These are phyloP conservation scores for Fragilariopsis cylindrus DNA, from an alignment of 108 stramenopile species.

Conservation along the genomic window DNA sequence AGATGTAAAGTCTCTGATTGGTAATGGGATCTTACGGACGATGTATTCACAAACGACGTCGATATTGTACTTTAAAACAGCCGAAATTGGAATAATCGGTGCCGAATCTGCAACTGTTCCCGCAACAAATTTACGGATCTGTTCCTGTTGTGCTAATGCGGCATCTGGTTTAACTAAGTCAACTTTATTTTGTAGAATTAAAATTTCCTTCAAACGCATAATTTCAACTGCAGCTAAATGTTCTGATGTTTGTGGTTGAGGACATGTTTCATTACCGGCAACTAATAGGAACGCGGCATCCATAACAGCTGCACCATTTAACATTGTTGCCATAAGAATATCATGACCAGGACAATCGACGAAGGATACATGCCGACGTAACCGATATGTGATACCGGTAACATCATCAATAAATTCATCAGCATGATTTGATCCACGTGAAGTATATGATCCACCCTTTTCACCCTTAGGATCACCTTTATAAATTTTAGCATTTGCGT, in stretches of 20 bases:
- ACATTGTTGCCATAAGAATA: conserved; percentile 99
- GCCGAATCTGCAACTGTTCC: conserved; percentile 97
- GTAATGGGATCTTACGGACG: conserved; percentile 94
- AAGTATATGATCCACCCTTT: conserved; percentile 82
- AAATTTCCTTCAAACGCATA: conserved; percentile 97
- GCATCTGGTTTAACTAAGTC: conserved; percentile 99
- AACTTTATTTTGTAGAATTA: conserved; percentile 99
- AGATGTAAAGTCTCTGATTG: conserved; percentile 92
- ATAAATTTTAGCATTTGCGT: conserved; percentile 99
- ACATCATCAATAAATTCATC: conserved; percentile 92
- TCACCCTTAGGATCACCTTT: conserved; percentile 77
- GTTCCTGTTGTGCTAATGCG: conserved; percentile 96
- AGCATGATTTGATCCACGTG: conserved; percentile 89
- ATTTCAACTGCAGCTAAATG: conserved; percentile 99
- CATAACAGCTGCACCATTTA: conserved; percentile 99
- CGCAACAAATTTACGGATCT: conserved; percentile 96
- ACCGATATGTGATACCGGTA: conserved; percentile 77
- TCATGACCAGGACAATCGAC: conserved; percentile 99
- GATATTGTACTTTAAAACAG: conserved; percentile 98
- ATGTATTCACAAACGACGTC: conserved; percentile 99
- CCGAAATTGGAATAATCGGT: conserved; percentile 97
- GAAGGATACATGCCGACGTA: conserved; percentile 97
- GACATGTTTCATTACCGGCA: conserved; percentile 99
- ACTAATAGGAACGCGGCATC: conserved; percentile 98
- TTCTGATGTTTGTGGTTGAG: conserved; percentile 99